Percentiles rank a stretch among this genome's conserved stretches.
Evolutionary conservation across 208 protist species (phyloP).

Genomic region (Acanthamoeba healyi): DNA sequence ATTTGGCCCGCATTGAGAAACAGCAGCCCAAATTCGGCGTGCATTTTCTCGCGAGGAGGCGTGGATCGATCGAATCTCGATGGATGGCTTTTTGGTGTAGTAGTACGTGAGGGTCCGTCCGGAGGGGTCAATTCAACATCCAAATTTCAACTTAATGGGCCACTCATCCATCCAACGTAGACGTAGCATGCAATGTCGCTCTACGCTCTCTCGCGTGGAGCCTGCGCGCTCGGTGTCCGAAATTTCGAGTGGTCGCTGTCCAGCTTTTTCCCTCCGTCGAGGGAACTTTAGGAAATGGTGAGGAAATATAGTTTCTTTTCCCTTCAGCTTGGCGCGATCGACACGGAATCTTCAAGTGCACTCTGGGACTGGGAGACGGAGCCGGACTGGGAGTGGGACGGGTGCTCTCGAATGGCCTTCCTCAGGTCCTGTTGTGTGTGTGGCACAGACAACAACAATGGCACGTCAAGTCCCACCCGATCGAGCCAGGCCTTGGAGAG

Average conservation of each 20-base stretch:
- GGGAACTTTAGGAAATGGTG: no score
- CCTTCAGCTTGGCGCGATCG: not conserved
- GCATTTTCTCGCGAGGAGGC: constrained; percentile 30
- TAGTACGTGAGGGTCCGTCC: no score
- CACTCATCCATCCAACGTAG: not conserved
- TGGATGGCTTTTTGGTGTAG: not conserved
- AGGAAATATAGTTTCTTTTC: not conserved
- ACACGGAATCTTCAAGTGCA: not conserved
- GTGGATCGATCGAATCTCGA: no score
- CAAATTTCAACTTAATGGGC: no score
- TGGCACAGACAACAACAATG: no score
- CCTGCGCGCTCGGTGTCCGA: no score
- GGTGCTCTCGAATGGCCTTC: not conserved
- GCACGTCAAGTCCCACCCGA: not conserved
- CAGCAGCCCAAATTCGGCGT: not conserved
- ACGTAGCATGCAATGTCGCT: not conserved
- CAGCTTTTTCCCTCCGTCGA: not conserved
- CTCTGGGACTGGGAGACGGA: no score
- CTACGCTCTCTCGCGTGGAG: not conserved
- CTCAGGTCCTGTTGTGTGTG: constrained; percentile 3
- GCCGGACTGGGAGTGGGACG: not conserved
- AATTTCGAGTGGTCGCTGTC: not conserved
- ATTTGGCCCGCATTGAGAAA: constrained; percentile 1
- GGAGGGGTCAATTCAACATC: not conserved
- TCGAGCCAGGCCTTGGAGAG: not conserved